Evolutionary conservation across 352 stramenopile genomes (phyloP).

Genomic region (Albugo laibachii): DNA sequence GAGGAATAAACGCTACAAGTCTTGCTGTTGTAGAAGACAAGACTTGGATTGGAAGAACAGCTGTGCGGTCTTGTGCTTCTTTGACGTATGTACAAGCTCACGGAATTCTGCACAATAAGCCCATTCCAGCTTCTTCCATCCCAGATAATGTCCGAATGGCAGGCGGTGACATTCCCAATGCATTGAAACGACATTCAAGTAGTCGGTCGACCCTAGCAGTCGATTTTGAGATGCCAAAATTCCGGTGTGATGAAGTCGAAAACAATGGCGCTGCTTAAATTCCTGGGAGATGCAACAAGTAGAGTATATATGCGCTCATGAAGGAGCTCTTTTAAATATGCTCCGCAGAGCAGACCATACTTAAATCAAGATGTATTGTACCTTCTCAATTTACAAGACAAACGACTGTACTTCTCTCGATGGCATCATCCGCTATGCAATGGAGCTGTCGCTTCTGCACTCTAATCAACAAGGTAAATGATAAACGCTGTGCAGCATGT

Average conservation of each 20-base stretch:
- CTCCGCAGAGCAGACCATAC: too few relatives aligned
- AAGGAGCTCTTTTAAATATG: too few relatives aligned
- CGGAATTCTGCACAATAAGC: conserved; percentile 9
- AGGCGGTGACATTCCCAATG: conserved; percentile 30
- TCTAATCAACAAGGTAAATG: too few relatives aligned
- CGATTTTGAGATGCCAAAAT: conserved; percentile 20
- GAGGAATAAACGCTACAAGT: conserved; percentile 63
- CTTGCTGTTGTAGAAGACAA: conserved; percentile 27
- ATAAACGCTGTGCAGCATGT: too few relatives aligned
- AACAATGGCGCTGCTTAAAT: conserved; percentile 81
- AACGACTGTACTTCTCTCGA: too few relatives aligned
- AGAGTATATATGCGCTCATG: too few relatives aligned
- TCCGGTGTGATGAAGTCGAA: conserved; percentile 30
- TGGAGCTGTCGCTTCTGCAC: too few relatives aligned
- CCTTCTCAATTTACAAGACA: too few relatives aligned
- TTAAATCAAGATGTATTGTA: too few relatives aligned
- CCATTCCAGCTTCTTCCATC: too few relatives aligned
- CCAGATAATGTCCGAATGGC: conserved; percentile 24
- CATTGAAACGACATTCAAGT: conserved; percentile 24
- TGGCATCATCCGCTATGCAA: too few relatives aligned
- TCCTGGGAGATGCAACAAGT: conserved; percentile 89
- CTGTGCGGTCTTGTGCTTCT: conserved; percentile 90
- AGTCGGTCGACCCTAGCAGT: conserved; percentile 56
- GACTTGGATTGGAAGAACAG: conserved; percentile 80
- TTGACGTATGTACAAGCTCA: conserved; percentile 78